Conservation (phyloP, 2,329 filamentous ascomycete genomes). For the Claviceps citrina region DNA sequence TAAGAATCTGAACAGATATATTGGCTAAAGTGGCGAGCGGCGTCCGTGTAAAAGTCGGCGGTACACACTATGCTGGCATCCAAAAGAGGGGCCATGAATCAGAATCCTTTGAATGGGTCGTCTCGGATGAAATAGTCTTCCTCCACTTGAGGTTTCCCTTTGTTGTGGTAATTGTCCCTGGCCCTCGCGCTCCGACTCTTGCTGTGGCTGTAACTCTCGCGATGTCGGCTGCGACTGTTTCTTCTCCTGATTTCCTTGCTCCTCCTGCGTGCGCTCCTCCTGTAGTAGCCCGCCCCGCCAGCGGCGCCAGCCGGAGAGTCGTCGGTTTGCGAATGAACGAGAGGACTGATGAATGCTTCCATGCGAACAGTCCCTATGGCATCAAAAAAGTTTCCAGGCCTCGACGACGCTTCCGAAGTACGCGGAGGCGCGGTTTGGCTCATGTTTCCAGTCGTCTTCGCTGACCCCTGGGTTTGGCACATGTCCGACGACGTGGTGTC, state of each 20-base stretch:
- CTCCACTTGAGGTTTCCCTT: constrained; percentile 29
- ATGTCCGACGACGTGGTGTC: constrained; percentile 47
- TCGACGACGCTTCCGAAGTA: constrained; percentile 41
- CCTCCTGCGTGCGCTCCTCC: constrained; percentile 31
- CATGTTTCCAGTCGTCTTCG: constrained; percentile 28
- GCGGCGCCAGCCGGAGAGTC: constrained; percentile 34
- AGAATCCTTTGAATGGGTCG: constrained; percentile 49
- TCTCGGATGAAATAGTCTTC: constrained; percentile 42
- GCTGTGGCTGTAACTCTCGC: constrained; percentile 32
- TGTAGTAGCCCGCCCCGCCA: constrained; percentile 32
- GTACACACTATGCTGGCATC: not conserved
- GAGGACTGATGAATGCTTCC: constrained; percentile 80
- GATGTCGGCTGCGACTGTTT: constrained; percentile 36
- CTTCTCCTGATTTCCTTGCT: constrained; percentile 40
- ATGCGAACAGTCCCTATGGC: constrained; percentile 84
- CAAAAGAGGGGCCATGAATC: constrained; percentile 6
- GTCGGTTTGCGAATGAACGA: constrained; percentile 33
- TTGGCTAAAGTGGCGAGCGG: no score
- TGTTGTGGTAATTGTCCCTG: constrained; percentile 33
- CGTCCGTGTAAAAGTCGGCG: no score
- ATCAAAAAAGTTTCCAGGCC: constrained; percentile 57
- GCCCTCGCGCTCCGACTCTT: constrained; percentile 7
- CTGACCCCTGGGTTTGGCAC: constrained; percentile 39
- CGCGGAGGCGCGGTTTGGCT: constrained; percentile 31
- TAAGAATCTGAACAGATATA: not conserved